phyloP scores from a whole-genome alignment of 139 green algal genomes.

The Chlorella ohadii region DNA sequence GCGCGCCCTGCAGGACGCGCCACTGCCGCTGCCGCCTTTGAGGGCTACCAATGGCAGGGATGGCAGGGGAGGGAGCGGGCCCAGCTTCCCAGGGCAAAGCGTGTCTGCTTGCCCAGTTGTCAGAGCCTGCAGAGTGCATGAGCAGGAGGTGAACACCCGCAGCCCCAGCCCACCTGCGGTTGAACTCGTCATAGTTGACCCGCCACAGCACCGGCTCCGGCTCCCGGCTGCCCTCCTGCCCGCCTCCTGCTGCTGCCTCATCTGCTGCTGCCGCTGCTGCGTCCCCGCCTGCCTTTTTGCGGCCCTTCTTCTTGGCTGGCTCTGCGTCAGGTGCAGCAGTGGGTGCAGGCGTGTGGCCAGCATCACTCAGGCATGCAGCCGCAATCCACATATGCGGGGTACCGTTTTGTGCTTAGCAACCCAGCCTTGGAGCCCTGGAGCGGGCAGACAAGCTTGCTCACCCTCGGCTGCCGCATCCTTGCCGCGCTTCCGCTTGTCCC shows the following conservation, averaged over 20 bases:
- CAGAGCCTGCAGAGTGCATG: too few relatives aligned
- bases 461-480: slow-evolving; percentile 11
- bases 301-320: slow-evolving; percentile 27
- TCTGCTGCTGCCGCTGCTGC: background rate
- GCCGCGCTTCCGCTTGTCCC: slow-evolving; percentile 26
- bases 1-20: too few relatives aligned
- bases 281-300: slow-evolving; percentile 13
- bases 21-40: too few relatives aligned
- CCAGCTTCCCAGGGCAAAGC: too few relatives aligned
- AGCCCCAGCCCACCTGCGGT: slow-evolving; percentile 53
- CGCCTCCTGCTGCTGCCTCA: background rate
- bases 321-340: background rate
- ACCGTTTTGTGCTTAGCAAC: too few relatives aligned
- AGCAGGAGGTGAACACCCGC: background rate
- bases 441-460: background rate
- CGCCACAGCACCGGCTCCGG: slow-evolving; percentile 59
- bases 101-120: too few relatives aligned
- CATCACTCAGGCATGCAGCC: background rate
- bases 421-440: background rate
- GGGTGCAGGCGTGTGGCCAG: too few relatives aligned
- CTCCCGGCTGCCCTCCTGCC: background rate
- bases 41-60: too few relatives aligned
- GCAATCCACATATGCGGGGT: too few relatives aligned
- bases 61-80: too few relatives aligned
- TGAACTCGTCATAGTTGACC: slow-evolving; percentile 78